Evolutionary conservation across 1,139 yeast genomes (phyloP).

Genomic region (Eremothecium coryli): DNA sequence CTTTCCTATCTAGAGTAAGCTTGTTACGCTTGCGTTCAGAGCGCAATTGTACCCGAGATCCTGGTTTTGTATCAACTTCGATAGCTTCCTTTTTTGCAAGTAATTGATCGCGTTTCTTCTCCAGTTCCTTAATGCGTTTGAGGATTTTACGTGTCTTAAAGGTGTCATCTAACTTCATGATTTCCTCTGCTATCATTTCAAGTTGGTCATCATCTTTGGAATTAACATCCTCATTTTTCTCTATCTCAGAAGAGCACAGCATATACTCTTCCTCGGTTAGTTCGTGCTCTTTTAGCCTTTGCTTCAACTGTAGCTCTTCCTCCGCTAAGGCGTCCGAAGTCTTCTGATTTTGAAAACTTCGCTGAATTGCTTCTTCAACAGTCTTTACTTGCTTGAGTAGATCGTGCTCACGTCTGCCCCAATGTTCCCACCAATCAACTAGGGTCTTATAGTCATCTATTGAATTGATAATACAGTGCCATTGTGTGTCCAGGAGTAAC

Average conservation of each 20-base stretch:
- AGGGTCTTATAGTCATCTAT: slow-evolving; percentile 51
- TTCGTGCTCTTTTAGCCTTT: slow-evolving; percentile 12
- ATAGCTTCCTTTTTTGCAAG: slow-evolving; percentile 15
- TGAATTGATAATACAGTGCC: slow-evolving; percentile 53
- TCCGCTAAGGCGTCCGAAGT: slow-evolving; percentile 13
- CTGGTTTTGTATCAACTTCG: slow-evolving; percentile 14
- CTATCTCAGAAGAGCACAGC: slow-evolving; percentile 6
- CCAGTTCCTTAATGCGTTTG: slow-evolving; percentile 21
- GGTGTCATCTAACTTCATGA: slow-evolving; percentile 28
- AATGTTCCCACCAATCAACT: slow-evolving; percentile 58
- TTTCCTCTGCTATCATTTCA: slow-evolving; percentile 28
- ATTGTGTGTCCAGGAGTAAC: slow-evolving; percentile 51
- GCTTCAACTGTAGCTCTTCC: slow-evolving; percentile 36
- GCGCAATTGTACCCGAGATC: slow-evolving; percentile 18
- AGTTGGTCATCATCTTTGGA: slow-evolving; percentile 27
- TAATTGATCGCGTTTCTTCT: slow-evolving; percentile 21
- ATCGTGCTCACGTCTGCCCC: slow-evolving; percentile 67
- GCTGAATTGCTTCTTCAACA: slow-evolving; percentile 43
- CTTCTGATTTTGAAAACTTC: slow-evolving; percentile 1
- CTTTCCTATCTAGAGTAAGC: slow-evolving; percentile 14
- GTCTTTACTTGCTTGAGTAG: slow-evolving; percentile 53
- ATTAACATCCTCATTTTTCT: slow-evolving; percentile 14
- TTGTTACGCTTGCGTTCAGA: slow-evolving; percentile 20
- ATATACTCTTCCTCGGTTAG: slow-evolving; percentile 30
- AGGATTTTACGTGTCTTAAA: slow-evolving; percentile 24